Evolutionary conservation across 2,329 filamentous ascomycete species (phyloP), one percentile per base, ranked within the genome.

Genomic region (Phialophora verrucosa): DNA sequence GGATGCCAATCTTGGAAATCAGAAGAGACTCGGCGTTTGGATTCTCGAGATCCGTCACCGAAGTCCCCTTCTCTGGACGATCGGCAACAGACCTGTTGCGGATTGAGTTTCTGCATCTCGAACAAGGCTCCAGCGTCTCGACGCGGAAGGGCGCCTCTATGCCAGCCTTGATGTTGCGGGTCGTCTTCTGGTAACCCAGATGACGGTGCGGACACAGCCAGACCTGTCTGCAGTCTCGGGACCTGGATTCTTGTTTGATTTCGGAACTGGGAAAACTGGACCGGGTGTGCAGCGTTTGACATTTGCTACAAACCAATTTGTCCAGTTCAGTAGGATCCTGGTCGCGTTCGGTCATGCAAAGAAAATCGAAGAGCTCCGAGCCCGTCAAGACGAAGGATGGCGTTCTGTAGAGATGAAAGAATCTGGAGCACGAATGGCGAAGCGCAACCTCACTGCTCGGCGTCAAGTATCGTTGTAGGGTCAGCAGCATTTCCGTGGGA

Each of bases 321-420:
- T 72, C 69, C 25, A 71, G 63, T 35, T 67, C 44, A 2, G 63
- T 63, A 3, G 72, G 69, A 54, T 72, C 69, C 53, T 72, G 70
- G 49, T 73, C 72, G 20, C 71, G 63, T 60, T 73, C 72, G 25
- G 63, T 71, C 70, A 72, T 71, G 59, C 70, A 72, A 7, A 73
- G 65, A 32, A 72, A 73, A 38, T 71, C 70, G 51, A 73, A 73
- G 14, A 69, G 63, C 20, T 72, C 72, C 25, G 67, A 59, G 7
- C 72, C 72, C 5, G 65, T 63, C 35, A 73, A 55, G 20, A 68
- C 63, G 51, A 72, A 73, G 2, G 72, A 73, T 8, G 62, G 68
- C 3, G 68, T 65, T 27, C 38, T 67, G 42, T 71, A 72, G 4
- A 73, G 65, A 60, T 71, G 68, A 42, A 69, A 68, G 58, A 72